Percentiles rank a stretch among this genome's conserved stretches.
phyloP scores from a whole-genome alignment of 1,284 basidiomycete species.

The Puccinia horiana region DNA sequence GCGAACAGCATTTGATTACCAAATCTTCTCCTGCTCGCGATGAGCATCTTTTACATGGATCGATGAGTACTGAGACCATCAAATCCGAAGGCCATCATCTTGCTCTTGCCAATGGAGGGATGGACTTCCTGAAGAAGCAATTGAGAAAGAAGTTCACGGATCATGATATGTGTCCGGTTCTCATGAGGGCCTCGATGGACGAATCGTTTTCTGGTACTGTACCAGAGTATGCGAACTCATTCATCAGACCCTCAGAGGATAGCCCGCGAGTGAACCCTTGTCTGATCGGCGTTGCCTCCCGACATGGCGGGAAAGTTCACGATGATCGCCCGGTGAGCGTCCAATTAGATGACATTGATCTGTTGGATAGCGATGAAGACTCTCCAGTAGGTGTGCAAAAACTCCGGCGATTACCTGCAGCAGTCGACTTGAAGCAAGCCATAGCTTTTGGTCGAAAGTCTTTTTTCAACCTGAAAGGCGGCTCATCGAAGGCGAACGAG shows the following conservation, averaged over 20 bases:
- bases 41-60: constrained; percentile 40
- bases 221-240: constrained; percentile 24
- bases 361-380: constrained; percentile 54
- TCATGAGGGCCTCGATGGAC: constrained; percentile 37
- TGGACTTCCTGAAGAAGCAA: constrained; percentile 44
- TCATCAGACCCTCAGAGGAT: constrained; percentile 18
- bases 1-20: background rate
- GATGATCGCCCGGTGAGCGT: constrained; percentile 48
- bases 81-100: constrained; percentile 46
- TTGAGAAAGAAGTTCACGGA: constrained; percentile 27
- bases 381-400: constrained; percentile 51
- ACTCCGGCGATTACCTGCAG: constrained; percentile 54
- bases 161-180: constrained; percentile 37
- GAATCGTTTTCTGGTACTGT: constrained; percentile 16
- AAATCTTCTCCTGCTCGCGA: constrained; percentile 8
- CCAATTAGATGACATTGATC: constrained; percentile 57
- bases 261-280: background rate
- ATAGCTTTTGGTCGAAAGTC: constrained; percentile 28
- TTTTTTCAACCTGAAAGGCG: constrained; percentile 37
- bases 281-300: constrained; percentile 21
- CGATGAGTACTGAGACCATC: constrained; percentile 46
- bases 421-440: constrained; percentile 58
- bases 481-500: constrained; percentile 17
- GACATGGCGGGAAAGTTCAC: background rate
- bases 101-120: constrained; percentile 15